Base-by-base conservation (phyloP, 306 rosid genomes). In the Vicia sativa region DNA sequence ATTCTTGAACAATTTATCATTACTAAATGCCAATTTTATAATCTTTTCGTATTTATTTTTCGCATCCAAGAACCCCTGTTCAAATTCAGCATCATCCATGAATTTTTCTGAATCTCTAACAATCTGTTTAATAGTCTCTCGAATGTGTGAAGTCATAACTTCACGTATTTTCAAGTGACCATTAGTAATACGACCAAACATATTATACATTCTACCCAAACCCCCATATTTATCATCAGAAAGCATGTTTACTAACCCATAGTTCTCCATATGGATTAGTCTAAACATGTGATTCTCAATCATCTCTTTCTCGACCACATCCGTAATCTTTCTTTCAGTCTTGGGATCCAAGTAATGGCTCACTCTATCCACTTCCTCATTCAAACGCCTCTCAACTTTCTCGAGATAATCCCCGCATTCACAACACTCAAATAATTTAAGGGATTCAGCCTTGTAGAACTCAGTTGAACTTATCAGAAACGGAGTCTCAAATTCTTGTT, bases 281-380 rank as follows among this genome's bases (percentile, higher is more conserved):
- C 82, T 87, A 61, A 81, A 77, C 91, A 86, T 88, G 81, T 91
- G 88, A 77, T 84, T 81, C 53, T 79, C 86, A 76, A 91, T 85
- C 88, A 91, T 85, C 91, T 88, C 93, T 77, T 83, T 77, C 78
- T 86, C 89, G 71, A 86, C 83, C 52, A 91, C 89, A 43, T 74
- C 61, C 19, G 85, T 85, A 69, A 88, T 86, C 76, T 91, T 88
- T 52, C 63, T 72, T 79, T 85, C 89, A 52, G 87, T 86, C 70
- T 21, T 80, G 8, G 83, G 55, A 67, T 91, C 95, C 88, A 90
- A 72, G 83, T 87, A 90, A 79, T 90, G 90, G 10, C 81, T 71
- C 80, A 84, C 87, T 80, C 97, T 87, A 44, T 91, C 92, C 13
- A 86, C 73, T 81, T 91, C 97, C 84, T 87, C 95, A 46, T 88